phyloP scores from a whole-genome alignment of 1,284 basidiomycete genomes.

The Boletellus deceptivus region DNA sequence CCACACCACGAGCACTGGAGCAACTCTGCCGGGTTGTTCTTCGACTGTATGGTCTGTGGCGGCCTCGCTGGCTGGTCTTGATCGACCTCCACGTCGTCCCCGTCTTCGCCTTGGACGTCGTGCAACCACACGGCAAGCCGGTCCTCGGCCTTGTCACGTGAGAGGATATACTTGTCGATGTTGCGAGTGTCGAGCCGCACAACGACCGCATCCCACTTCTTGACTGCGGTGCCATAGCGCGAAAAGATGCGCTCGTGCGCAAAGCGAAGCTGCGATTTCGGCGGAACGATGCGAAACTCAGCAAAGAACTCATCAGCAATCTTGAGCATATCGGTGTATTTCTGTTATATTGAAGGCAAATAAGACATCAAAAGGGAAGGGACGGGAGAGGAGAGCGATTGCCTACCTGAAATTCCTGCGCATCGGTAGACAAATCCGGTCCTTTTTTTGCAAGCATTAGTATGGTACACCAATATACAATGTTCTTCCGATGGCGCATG shows the following conservation, averaged over 20 bases:
- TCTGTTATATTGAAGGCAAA: slow-evolving; percentile 26
- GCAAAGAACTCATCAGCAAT: slow-evolving; percentile 47
- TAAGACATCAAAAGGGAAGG: too few relatives aligned
- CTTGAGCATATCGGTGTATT: slow-evolving; percentile 41
- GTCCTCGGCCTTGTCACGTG: slow-evolving; percentile 43
- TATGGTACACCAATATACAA: slow-evolving; percentile 55
- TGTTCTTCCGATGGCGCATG: slow-evolving; percentile 52
- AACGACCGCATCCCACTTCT: slow-evolving; percentile 46
- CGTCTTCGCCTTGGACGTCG: slow-evolving; percentile 31
- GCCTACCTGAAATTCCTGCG: slow-evolving; percentile 47
- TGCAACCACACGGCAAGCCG: slow-evolving; percentile 54
- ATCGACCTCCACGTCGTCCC: slow-evolving; percentile 29
- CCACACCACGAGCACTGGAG: slow-evolving; percentile 57
- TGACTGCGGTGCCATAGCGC: slow-evolving; percentile 40
- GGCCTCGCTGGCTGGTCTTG: slow-evolving; percentile 15
- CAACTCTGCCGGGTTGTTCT: slow-evolving; percentile 38
- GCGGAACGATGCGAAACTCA: slow-evolving; percentile 40
- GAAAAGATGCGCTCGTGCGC: slow-evolving; percentile 45
- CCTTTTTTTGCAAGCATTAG: slow-evolving; percentile 49
- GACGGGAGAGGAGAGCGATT: too few relatives aligned
- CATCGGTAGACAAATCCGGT: slow-evolving; percentile 43
- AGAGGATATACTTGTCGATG: slow-evolving; percentile 22
- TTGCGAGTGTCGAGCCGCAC: slow-evolving; percentile 31
- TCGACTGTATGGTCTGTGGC: slow-evolving; percentile 34
- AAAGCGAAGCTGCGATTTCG: slow-evolving; percentile 48